These are phyloP conservation scores for Russula vinacea DNA, from an alignment of 768 basidiomycete species.

Conservation along the genomic window DNA sequence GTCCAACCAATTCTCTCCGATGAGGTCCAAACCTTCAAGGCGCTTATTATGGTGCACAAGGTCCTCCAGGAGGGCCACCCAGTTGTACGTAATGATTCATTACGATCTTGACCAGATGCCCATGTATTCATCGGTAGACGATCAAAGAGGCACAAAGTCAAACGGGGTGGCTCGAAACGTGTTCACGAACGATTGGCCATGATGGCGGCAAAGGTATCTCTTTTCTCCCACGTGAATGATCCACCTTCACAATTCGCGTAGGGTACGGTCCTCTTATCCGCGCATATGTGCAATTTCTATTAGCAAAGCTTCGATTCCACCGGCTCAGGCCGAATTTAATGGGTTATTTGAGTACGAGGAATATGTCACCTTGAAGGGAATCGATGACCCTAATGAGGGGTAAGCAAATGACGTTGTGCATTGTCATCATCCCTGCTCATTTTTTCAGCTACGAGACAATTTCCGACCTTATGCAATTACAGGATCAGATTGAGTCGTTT, in stretches of 20 bases:
- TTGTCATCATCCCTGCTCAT: slow-evolving; percentile 10
- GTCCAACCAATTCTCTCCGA: slow-evolving; percentile 97
- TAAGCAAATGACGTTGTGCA: slow-evolving; percentile 39
- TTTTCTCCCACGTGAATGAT: background rate
- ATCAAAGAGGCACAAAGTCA: slow-evolving; percentile 97
- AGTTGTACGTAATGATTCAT: slow-evolving; percentile 53
- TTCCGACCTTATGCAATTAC: slow-evolving; percentile 92
- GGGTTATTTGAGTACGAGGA: slow-evolving; percentile 99
- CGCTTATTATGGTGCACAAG: slow-evolving; percentile 96
- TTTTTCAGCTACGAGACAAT: slow-evolving; percentile 84
- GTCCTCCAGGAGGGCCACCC: slow-evolving; percentile 97
- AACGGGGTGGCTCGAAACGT: slow-evolving; percentile 97
- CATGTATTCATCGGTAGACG: slow-evolving; percentile 50
- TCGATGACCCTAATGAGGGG: slow-evolving; percentile 99
- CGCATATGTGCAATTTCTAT: slow-evolving; percentile 93
- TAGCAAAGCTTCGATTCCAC: slow-evolving; percentile 95
- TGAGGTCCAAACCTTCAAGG: slow-evolving; percentile 98
- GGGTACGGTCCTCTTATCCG: slow-evolving; percentile 92
- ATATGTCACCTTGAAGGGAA: slow-evolving; percentile 94
- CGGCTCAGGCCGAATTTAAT: slow-evolving; percentile 96
- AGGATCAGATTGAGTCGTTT: slow-evolving; percentile 99
- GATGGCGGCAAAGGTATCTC: slow-evolving; percentile 71
- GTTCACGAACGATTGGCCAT: slow-evolving; percentile 79
- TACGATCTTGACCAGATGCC: slow-evolving; percentile 11
- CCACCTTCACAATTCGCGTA: slow-evolving; percentile 35